Base-by-base conservation (phyloP, 2,329 filamentous ascomycete genomes). In the Fusarium clavum region DNA sequence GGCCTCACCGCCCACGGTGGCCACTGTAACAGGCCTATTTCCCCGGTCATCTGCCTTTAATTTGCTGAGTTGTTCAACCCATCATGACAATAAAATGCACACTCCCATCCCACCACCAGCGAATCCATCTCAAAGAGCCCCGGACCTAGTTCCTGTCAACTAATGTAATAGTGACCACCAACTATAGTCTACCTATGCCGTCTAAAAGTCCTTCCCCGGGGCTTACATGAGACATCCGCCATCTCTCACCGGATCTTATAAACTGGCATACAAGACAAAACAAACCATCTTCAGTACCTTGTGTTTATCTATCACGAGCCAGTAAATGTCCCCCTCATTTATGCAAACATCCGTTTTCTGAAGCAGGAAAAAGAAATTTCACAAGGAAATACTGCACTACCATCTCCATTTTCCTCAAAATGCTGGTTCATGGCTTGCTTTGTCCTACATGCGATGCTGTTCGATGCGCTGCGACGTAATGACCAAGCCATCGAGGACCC, bases 41-140 rank as follows among this genome's bases (percentile, higher is more conserved):
- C 57, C 46, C 29, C 25, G 78, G 79, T 80, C 79, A 80, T 80
- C 78, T 80, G 79, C 77, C 65, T 64, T 51, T 61, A 67, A 72
- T 69, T 52, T 78, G 78, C 76, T 80, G 78, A 80, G 78, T 62
- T 80, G 78, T 77, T 68, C 73, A 65, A 63, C 63, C 63, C 67
- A 55, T 44, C 47, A 69, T 57, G 45, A 34, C 48, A 57, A 48
- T 38, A 22, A 63, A 13, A 70, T 44, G 63, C 70, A 66, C 66
- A 69, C 71, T 57, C 71, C 70, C 57, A 53, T 57, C 60, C 65
- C 69, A 64, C 61, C 64, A 66, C 6, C 34, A 38, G 34, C 34
- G 10, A 38, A 38, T 48, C 64, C 57, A 38, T 63, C 57, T 46
- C 32, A 45, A 66, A 59, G 54, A 60, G 32, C 60, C 53, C 61